These are phyloP conservation scores for Spergularia azorica DNA, from an alignment of 179 eudicot species.

Conservation along the genomic window DNA sequence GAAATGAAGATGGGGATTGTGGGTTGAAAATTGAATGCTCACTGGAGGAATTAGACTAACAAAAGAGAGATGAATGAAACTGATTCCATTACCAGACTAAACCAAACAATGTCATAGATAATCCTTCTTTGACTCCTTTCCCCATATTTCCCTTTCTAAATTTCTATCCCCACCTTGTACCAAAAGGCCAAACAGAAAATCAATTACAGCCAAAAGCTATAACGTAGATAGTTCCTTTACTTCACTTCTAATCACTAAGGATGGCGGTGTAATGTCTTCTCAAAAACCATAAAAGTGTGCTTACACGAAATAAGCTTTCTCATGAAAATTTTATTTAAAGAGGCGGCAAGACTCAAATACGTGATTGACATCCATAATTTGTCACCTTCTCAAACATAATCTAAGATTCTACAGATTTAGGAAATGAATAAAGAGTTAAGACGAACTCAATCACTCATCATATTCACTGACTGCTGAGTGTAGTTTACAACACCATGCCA, in stretches of 20 bases:
- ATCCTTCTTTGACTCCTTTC: too few species aligned
- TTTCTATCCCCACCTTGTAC: too few species aligned
- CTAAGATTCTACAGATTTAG: neutral
- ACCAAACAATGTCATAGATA: neutral
- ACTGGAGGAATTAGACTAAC: too few species aligned
- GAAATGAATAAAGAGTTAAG: neutral
- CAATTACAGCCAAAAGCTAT: neutral
- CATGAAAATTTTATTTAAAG: neutral
- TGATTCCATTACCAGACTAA: too few species aligned
- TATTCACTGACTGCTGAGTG: neutral
- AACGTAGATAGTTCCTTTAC: neutral
- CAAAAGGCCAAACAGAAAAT: too few species aligned
- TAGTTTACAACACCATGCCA: neutral
- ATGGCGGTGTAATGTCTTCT: neutral
- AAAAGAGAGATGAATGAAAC: too few species aligned
- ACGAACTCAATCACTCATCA: neutral
- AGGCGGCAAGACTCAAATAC: neutral
- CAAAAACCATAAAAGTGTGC: neutral
- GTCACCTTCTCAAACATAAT: neutral
- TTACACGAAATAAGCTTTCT: neutral
- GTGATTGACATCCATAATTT: neutral
- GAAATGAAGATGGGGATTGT: too few species aligned
- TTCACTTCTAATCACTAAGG: neutral
- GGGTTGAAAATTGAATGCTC: too few species aligned
- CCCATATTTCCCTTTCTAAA: too few species aligned